Base-by-base conservation (phyloP, 2,329 filamentous ascomycete genomes). In the Allantophomopsis lycopodina region DNA sequence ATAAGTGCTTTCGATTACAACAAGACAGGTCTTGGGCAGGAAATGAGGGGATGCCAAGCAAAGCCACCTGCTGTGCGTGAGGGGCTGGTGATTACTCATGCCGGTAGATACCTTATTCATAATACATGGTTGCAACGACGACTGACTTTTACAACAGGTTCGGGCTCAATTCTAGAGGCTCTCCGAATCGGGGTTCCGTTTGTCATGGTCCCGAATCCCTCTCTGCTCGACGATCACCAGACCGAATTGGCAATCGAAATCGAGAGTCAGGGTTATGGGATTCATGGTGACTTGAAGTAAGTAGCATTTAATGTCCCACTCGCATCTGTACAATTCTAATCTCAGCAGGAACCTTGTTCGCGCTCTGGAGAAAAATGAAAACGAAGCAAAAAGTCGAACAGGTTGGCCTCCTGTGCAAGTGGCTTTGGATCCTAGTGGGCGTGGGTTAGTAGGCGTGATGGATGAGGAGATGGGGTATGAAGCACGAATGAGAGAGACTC, bases 141-240 rank as follows among this genome's bases (percentile, higher is more conserved):
- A 28, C 33, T 44, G 34, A 34, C 36, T 32, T 23, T 6, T 11
- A 33, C 21, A 30, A 5, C 38, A 94, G 88, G 89, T 13, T 88
- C 89, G 11, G 91, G 91, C 7, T 87, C 85, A 3, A 87, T 96
- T 20, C 68, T 96, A 1, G 86, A 88, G 55, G 85, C 79, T 1
- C 73, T 93, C 45, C 76, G 83, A 34, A 64, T 83, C 39, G 73
- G 76, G 12, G 65, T 87, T 0, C 79, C 84, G 2, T 64, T 96
- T n/a, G 71, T 98, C 37, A 85, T 94, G 1, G 87, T 98, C 2
- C 83, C 89, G 2, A 98, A 98, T 57, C 70, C 76, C 2, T 66
- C 68, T 6, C 71, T 98, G 1, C 71, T 94, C 50, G 79, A 93
- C 53, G 89, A 98, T 52, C 91, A 98, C 55, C 91, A 98, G 60